These are phyloP conservation scores for Beauveria brongniartii DNA, from an alignment of 2,329 filamentous ascomycete genomes.

Conservation along the genomic window DNA sequence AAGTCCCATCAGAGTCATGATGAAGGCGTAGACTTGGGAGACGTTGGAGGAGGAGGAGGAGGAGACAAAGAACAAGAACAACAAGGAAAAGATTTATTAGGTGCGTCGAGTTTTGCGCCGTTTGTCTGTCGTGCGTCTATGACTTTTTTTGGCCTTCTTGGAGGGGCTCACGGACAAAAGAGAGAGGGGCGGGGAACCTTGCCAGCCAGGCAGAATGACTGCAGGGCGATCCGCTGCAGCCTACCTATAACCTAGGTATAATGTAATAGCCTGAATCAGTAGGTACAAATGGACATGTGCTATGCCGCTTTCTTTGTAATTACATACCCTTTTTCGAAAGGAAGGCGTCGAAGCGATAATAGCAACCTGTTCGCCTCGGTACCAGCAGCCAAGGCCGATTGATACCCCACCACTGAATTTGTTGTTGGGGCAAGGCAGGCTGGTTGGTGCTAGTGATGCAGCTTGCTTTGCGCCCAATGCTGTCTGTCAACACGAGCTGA, in stretches of 20 bases:
- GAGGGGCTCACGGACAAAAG: constrained; percentile 3
- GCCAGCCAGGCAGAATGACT: background rate
- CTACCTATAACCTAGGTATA: too few species aligned
- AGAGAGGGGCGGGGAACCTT: background rate
- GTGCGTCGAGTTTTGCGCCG: background rate
- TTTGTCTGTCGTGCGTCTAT: background rate
- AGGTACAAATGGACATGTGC: too few species aligned
- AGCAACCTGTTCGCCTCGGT: background rate
- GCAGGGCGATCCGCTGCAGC: too few species aligned
- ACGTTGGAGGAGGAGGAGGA: background rate
- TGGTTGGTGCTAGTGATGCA: background rate
- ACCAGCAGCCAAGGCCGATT: too few species aligned
- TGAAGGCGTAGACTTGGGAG: background rate
- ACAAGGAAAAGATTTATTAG: background rate
- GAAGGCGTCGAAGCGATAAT: background rate
- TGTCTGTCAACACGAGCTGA: background rate
- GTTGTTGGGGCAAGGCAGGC: background rate
- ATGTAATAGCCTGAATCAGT: too few species aligned
- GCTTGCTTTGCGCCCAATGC: background rate
- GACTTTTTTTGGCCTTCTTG: background rate
- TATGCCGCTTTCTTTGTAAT: too few species aligned
- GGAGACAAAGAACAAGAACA: background rate
- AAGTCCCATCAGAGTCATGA: constrained; percentile 7
- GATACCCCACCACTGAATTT: background rate
- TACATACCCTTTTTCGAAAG: background rate